Evolutionary conservation across 768 basidiomycete species (phyloP).

Genomic region (Rhizopogon vesiculosus): DNA sequence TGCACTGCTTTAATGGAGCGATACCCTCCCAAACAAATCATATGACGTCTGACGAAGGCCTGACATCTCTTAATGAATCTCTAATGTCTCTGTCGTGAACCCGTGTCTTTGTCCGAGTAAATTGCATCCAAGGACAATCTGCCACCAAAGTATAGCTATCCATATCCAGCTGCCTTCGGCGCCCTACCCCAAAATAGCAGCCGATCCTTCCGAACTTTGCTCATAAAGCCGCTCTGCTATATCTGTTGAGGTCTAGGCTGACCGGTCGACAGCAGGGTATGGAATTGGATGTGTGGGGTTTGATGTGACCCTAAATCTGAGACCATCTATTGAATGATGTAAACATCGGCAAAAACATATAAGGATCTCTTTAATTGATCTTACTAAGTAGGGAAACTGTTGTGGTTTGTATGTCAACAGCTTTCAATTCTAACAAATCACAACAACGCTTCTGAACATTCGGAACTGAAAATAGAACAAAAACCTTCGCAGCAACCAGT

Average conservation of each 20-base stretch:
- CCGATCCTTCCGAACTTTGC: neutral
- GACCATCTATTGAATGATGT: too few relatives aligned
- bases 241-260: neutral
- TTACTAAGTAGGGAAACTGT: neutral
- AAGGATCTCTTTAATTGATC: neutral
- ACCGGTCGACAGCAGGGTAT: neutral
- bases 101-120: neutral
- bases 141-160: neutral
- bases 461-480: neutral
- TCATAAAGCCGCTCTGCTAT: neutral
- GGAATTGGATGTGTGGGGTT: neutral
- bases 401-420: neutral
- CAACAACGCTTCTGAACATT: conserved; percentile 1
- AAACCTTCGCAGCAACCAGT: conserved; percentile 23
- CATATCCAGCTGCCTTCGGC: neutral
- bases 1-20: neutral
- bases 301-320: too few relatives aligned
- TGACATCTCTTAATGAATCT: neutral
- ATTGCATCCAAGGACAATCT: neutral
- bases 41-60: neutral
- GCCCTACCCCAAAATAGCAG: neutral
- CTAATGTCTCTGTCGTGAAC: neutral
- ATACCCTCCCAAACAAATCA: neutral
- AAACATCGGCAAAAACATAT: neutral
- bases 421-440: conserved; percentile 2